Percentiles rank a stretch among this genome's conserved stretches.
Evolutionary conservation across 2,329 filamentous ascomycete genomes (phyloP).

Genomic region (Botrytis tulipae): DNA sequence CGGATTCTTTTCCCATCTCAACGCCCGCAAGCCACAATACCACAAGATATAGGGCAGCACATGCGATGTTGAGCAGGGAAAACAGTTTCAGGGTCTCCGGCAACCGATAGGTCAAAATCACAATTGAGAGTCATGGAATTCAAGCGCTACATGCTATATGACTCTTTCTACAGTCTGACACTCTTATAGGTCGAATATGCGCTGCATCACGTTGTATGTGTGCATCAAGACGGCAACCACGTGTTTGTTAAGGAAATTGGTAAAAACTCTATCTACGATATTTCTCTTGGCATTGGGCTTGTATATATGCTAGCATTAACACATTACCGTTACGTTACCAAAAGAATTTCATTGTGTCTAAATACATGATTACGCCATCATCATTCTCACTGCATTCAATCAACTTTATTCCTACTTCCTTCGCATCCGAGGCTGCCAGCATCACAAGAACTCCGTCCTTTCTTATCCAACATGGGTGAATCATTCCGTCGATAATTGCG

Average conservation of each 20-base stretch:
- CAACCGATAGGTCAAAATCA: neutral
- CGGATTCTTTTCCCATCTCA: neutral
- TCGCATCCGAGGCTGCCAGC: neutral
- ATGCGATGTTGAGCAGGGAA: neutral
- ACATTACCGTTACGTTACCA: neutral
- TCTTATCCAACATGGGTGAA: neutral
- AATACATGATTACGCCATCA: neutral
- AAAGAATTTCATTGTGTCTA: neutral
- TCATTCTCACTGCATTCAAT: neutral
- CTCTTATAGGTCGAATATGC: neutral
- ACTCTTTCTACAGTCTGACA: neutral
- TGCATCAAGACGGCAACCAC: neutral
- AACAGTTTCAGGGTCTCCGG: neutral
- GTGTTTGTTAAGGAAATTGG: neutral
- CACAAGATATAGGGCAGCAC: slow-evolving; percentile 12
- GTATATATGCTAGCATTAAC: neutral
- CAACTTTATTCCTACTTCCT: neutral
- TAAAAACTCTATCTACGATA: neutral
- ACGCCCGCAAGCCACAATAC: slow-evolving; percentile 4
- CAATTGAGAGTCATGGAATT: neutral
- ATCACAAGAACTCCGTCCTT: neutral
- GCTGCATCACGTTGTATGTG: neutral
- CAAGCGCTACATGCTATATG: neutral
- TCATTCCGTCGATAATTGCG: neutral
- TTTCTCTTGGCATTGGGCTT: neutral